Base-by-base conservation (phyloP, 1,139 yeast species). In the Yamadazyma sp. region DNA sequence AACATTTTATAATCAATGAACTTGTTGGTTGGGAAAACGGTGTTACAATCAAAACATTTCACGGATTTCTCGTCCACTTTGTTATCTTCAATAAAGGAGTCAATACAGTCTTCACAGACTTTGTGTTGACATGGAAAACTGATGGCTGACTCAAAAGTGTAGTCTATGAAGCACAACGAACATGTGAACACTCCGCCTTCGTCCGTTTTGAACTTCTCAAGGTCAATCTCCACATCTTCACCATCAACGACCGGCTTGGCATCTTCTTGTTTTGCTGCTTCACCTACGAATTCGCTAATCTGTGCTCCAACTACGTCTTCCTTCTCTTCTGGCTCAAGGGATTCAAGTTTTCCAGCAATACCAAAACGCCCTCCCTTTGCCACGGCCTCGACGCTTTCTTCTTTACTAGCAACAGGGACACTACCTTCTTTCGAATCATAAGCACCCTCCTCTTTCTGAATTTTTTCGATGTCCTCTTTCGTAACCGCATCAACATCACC, bases 81-180 rank as follows among this genome's bases (percentile, higher is more conserved):
- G 50, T 59, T 51, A 44, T 64, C 57, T 48, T 80, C 74, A 56
- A 77, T 75, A 49, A 74, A 80, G 1, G 66, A 64, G 12, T 66
- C 77, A 34, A 78, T 60, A 56, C 95, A 87, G 31, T 77, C 77
- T 26, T 66, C 69, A 56, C 95, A 85, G 1, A 84, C 58, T 51
- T 77, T 65, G 58, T 84, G 94, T 0, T 91, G 92, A 69, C 95
- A 87, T 8, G 69, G 69, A 17, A 66, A 67, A 29, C 71, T 73
- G 20, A 64, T 67, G 3, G 40, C 40, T 12, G 47, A 40, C 11
- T 40, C 36, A 36, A 16, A 33, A 6, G 77, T 74, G n/a, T 77
- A 58, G 8, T 75, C 76, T 47, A 83, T 91, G 48, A 69, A 65
- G 56, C 96, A 88, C 35, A 79, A 61, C 1, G 89, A 83, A 59